Base-by-base conservation (phyloP, 139 green algal species). In the Chlamydomonas incerta region DNA sequence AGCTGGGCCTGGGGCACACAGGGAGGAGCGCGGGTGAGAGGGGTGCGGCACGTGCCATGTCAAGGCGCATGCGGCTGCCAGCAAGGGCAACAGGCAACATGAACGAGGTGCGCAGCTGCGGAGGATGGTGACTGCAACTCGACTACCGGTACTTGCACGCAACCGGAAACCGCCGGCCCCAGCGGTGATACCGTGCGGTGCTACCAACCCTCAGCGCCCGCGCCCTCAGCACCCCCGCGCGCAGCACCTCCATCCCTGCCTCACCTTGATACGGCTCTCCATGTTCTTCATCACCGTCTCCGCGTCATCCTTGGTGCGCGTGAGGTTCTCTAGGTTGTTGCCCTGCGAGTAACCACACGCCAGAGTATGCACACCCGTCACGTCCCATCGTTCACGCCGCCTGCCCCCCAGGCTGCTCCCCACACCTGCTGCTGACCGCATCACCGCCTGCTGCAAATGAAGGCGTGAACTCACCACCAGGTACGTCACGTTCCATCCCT, bases 401-500 rank as follows among this genome's bases (percentile, higher is more conserved):
- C 55, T 62, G 2, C 55, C 3, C 20, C 8, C 20, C 55, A 62
- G 21, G 55, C 55, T 23, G 9, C 55, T 24, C 2, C 21, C 55
- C 55, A 28, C 20, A 62, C 55, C 3, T 23, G 60, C 15, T 33
- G 26, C 21, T 34, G 26, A 68, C 2, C 11, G 60, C 41, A 8
- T 50, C 41, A 13, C 41, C 8, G 41, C 41, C 26, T 34, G 24
- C 26, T 33, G 2, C 24, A 68, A 23, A 1, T 20, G 24, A 14
- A 29, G 10, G 26, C 60, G 2, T 9, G 3, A 1, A 37, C 77
- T 74, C n/a, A 84, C 77, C 20, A 35, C 23, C n/a, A 85, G n/a
- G 79, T 85, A 85, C 2, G 66, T 85, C 0, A 75, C 20, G 47
- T 85, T 75, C 65, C 66, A 85, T 4, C 47, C 79, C 66, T 52